Evolutionary conservation across 148 eudicot species (phyloP).

Genomic region (Vaccinium macrocarpon): DNA sequence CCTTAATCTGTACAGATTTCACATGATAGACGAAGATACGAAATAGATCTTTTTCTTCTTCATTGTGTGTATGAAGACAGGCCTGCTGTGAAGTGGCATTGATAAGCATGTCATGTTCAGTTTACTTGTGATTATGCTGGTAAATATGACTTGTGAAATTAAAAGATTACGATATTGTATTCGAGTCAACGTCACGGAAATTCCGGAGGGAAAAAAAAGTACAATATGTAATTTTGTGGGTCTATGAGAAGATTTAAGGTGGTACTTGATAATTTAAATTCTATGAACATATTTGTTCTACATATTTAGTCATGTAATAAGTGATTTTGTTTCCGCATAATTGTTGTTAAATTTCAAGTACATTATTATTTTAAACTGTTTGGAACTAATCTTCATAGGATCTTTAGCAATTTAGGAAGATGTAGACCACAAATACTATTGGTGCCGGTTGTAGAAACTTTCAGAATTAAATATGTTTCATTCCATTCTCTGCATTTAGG

Average conservation of each 20-base stretch:
- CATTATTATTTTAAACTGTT: background rate
- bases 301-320: background rate
- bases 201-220: too few relatives aligned
- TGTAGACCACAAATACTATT: background rate
- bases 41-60: background rate
- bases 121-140: background rate
- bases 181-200: too few relatives aligned
- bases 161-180: background rate
- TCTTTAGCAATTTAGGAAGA: conserved; percentile 3
- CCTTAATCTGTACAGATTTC: background rate
- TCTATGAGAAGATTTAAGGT: background rate
- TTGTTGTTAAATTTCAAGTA: background rate
- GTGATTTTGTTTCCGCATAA: background rate
- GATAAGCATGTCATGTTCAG: background rate
- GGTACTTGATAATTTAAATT: background rate
- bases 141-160: background rate
- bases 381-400: background rate
- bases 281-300: background rate
- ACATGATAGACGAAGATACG: background rate
- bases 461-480: background rate
- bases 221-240: background rate
- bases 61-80: background rate
- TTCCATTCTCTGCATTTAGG: background rate
- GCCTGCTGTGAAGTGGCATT: background rate
- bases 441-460: background rate